Evolutionary conservation across 2,329 filamentous ascomycete species (phyloP).

Genomic region (Colletotrichum siamense): DNA sequence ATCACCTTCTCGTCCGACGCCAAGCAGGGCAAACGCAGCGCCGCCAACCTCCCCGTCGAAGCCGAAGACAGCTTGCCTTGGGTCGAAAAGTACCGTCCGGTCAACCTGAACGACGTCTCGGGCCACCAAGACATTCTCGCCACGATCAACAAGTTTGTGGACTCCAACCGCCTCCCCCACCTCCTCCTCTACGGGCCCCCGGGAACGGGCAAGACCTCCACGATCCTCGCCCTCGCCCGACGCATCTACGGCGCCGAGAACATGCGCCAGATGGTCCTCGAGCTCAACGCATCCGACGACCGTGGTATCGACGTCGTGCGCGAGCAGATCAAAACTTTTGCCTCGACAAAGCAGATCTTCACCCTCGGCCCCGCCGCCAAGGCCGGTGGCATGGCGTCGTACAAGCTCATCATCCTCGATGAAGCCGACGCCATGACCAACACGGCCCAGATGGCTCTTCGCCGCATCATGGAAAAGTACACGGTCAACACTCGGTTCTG

Average conservation of each 20-base stretch:
- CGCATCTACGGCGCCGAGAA: slow-evolving; percentile 92
- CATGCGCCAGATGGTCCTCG: slow-evolving; percentile 97
- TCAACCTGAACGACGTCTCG: slow-evolving; percentile 88
- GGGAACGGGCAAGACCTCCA: slow-evolving; percentile 97
- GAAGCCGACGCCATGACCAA: slow-evolving; percentile 99
- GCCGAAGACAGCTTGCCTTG: slow-evolving; percentile 94
- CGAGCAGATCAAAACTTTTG: slow-evolving; percentile 99
- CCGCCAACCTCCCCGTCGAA: slow-evolving; percentile 91
- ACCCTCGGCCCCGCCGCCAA: slow-evolving; percentile 61
- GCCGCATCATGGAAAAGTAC: slow-evolving; percentile 99
- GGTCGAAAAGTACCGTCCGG: slow-evolving; percentile 97
- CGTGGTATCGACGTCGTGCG: slow-evolving; percentile 96
- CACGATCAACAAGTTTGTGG: slow-evolving; percentile 97
- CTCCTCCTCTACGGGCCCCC: slow-evolving; percentile 96
- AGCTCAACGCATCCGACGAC: slow-evolving; percentile 97
- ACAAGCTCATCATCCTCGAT: slow-evolving; percentile 96
- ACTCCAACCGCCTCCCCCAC: slow-evolving; percentile 92
- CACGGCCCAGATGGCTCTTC: slow-evolving; percentile 95
- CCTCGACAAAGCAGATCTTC: slow-evolving; percentile 98
- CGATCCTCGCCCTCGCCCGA: slow-evolving; percentile 88
- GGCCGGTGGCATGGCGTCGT: slow-evolving; percentile 67
- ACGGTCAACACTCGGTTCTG: slow-evolving; percentile 97
- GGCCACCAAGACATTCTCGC: slow-evolving; percentile 97
- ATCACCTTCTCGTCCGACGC: slow-evolving; percentile 76
- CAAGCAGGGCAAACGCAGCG: slow-evolving; percentile 88